Conservation (phyloP, 2,329 filamentous ascomycete genomes). For the Aspergillus caelatus region DNA sequence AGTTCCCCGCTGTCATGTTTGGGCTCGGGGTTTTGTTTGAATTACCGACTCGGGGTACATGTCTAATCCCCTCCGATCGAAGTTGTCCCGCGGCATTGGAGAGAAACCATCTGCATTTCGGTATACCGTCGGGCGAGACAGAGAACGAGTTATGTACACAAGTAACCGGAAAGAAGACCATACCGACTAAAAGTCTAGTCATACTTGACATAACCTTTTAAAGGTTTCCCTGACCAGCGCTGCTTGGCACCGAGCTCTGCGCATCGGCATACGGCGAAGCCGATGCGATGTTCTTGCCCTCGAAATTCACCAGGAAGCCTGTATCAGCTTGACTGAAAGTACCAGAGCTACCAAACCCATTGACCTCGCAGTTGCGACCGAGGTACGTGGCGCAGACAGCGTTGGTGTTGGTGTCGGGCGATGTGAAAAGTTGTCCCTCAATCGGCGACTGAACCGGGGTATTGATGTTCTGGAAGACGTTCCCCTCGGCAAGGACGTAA, state of each 20-base stretch:
- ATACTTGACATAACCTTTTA: background rate
- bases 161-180: no score
- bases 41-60: no score
- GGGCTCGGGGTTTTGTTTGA: no score
- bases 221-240: conserved; percentile 52
- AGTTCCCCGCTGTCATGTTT: no score
- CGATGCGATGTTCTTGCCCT: conserved; percentile 56
- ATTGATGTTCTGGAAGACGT: conserved; percentile 60
- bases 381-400: conserved; percentile 49
- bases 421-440: conserved; percentile 44
- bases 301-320: conserved; percentile 54
- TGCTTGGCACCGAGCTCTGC: conserved; percentile 37
- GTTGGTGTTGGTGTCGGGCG: conserved; percentile 40
- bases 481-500: conserved; percentile 59
- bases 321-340: conserved; percentile 46
- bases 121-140: no score
- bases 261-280: conserved; percentile 42
- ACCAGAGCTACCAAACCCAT: conserved; percentile 47
- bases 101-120: no score
- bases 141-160: no score
- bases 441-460: conserved; percentile 43
- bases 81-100: no score
- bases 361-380: conserved; percentile 56
- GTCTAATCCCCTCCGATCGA: no score
- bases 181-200: background rate